phyloP scores from a whole-genome alignment of 2,329 filamentous ascomycete genomes.

The Colletotrichum sp. region DNA sequence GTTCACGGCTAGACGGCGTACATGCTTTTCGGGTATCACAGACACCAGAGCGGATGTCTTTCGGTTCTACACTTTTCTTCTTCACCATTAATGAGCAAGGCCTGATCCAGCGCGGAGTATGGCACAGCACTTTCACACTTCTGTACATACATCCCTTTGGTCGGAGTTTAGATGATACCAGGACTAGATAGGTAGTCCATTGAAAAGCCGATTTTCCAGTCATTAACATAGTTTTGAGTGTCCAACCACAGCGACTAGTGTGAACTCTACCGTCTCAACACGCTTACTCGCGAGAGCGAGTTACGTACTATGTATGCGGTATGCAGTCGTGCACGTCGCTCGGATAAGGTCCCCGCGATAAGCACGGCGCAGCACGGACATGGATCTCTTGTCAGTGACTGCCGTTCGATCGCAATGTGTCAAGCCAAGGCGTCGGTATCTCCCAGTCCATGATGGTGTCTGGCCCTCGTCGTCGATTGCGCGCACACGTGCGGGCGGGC shows the following conservation, averaged over 20 bases:
- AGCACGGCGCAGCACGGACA: not conserved
- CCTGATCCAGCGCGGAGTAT: not conserved
- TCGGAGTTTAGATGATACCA: conserved; percentile 12
- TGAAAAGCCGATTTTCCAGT: not conserved
- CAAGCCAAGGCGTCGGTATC: not conserved
- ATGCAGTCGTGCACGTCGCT: not conserved
- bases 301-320: not conserved
- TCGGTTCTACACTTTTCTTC: not conserved
- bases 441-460: not conserved
- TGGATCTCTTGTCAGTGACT: not conserved
- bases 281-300: not conserved
- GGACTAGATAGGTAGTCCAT: not conserved
- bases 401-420: not conserved
- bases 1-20: not conserved
- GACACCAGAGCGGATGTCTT: not conserved
- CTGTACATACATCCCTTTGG: conserved; percentile 5
- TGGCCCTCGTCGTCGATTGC: not conserved
- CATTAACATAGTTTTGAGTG: not conserved
- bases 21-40: not conserved
- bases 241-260: not conserved
- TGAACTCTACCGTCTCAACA: not conserved
- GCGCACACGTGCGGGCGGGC: not conserved
- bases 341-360: not conserved
- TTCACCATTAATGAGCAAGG: not conserved
- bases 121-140: not conserved